These are phyloP conservation scores for Chalaropsis ovoidea DNA, from an alignment of 2,329 filamentous ascomycete genomes.

Conservation along the genomic window DNA sequence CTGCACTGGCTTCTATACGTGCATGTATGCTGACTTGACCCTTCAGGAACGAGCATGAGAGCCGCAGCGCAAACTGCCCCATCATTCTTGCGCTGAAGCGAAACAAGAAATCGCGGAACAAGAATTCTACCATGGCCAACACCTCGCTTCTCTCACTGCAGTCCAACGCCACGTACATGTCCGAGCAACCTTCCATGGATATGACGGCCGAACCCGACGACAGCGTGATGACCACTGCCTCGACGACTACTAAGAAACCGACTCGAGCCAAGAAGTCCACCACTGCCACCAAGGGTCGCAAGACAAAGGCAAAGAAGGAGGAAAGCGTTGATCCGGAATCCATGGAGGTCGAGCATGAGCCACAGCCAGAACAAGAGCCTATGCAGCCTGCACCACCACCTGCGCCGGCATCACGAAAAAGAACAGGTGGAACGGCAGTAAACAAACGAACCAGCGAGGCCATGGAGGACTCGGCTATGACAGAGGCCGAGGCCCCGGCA, in stretches of 20 bases:
- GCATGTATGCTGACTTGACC: constrained; percentile 28
- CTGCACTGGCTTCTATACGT: background rate
- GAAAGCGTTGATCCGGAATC: constrained; percentile 40
- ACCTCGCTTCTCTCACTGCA: constrained; percentile 54
- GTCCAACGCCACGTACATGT: constrained; percentile 43
- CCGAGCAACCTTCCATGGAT: constrained; percentile 34
- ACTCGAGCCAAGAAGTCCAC: constrained; percentile 45
- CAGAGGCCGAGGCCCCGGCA: constrained; percentile 40
- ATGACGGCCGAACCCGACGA: constrained; percentile 45
- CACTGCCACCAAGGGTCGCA: constrained; percentile 35
- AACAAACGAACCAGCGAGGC: constrained; percentile 56
- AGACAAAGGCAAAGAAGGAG: constrained; percentile 42
- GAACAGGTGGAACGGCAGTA: constrained; percentile 33
- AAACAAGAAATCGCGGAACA: constrained; percentile 48
- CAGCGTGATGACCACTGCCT: constrained; percentile 50
- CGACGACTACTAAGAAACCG: constrained; percentile 34
- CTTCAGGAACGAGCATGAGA: constrained; percentile 70
- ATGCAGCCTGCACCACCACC: constrained; percentile 1
- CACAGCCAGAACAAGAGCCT: background rate
- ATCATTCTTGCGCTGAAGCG: constrained; percentile 65
- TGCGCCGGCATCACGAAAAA: constrained; percentile 33
- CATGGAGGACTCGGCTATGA: constrained; percentile 41
- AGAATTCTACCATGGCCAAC: constrained; percentile 53
- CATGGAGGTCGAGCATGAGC: background rate
- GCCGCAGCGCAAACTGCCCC: constrained; percentile 64